phyloP scores from a whole-genome alignment of 1,139 yeast genomes.

The Blastobotrys arbuscula region DNA sequence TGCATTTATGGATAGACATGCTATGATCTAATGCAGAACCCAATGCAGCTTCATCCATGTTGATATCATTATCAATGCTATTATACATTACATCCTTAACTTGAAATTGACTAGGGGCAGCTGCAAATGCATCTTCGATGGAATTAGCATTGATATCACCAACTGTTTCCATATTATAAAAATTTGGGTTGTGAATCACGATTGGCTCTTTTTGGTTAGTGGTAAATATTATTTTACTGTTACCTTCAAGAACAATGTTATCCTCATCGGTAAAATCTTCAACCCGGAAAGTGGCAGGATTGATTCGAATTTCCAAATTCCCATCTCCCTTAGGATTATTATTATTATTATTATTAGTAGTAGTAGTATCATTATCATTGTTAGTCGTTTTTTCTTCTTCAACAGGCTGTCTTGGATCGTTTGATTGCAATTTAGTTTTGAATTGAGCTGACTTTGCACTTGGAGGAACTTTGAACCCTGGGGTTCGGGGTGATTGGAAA shows the following conservation, averaged over 20 bases:
- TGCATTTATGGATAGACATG: background rate
- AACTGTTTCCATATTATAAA: background rate
- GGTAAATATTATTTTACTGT: constrained; percentile 1
- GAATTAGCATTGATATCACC: background rate
- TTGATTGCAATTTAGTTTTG: background rate
- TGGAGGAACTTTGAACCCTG: constrained; percentile 1
- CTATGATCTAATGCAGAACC: background rate
- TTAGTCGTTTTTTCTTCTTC: too few relatives aligned
- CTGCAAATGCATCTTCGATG: background rate
- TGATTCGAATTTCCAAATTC: constrained; percentile 3
- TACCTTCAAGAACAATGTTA: background rate
- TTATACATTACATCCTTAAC: too few relatives aligned
- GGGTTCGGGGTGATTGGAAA: constrained; percentile 11
- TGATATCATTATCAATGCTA: too few relatives aligned
- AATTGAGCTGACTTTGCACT: background rate
- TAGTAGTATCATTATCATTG: too few relatives aligned
- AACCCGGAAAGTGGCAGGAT: constrained; percentile 1
- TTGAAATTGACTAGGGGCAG: too few relatives aligned
- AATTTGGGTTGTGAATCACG: background rate
- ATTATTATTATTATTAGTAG: background rate
- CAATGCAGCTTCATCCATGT: background rate
- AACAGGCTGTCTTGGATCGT: background rate
- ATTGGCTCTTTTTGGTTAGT: constrained; percentile 4
- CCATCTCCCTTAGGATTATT: background rate
- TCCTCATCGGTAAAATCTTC: background rate